Evolutionary conservation across 1,284 basidiomycete species (phyloP).

Genomic region (Omphalotus olearius): DNA sequence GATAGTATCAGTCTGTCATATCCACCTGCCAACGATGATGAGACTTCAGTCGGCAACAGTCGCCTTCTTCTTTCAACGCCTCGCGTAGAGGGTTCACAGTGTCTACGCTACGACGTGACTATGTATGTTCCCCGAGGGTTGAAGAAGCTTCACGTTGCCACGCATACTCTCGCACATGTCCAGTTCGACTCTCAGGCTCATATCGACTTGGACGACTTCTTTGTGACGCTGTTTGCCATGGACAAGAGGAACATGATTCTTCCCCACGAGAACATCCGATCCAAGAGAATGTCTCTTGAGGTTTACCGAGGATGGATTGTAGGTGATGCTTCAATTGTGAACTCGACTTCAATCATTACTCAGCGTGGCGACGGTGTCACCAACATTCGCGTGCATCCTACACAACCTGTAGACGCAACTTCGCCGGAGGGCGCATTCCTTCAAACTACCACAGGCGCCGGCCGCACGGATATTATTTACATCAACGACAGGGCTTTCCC

Average conservation of each 20-base stretch:
- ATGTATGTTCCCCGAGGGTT: slow-evolving; percentile 45
- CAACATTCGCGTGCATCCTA: slow-evolving; percentile 45
- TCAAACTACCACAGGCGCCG: slow-evolving; percentile 45
- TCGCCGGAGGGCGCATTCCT: slow-evolving; percentile 33
- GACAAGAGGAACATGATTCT: slow-evolving; percentile 41
- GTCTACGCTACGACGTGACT: slow-evolving; percentile 52
- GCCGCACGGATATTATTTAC: slow-evolving; percentile 47
- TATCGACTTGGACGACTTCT: slow-evolving; percentile 39
- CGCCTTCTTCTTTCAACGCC: slow-evolving; percentile 34
- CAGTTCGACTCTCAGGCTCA: slow-evolving; percentile 42
- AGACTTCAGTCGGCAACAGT: slow-evolving; percentile 24
- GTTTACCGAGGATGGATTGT: slow-evolving; percentile 54
- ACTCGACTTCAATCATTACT: slow-evolving; percentile 39
- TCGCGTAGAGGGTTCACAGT: slow-evolving; percentile 25
- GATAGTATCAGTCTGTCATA: slow-evolving; percentile 30
- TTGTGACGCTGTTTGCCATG: slow-evolving; percentile 36
- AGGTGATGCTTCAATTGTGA: slow-evolving; percentile 45
- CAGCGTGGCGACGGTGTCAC: slow-evolving; percentile 47
- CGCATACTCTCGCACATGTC: slow-evolving; percentile 41
- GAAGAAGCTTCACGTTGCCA: slow-evolving; percentile 39
- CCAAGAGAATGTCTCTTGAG: slow-evolving; percentile 37
- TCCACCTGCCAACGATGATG: slow-evolving; percentile 27
- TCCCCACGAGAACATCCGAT: slow-evolving; percentile 35
- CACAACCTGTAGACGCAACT: slow-evolving; percentile 25
- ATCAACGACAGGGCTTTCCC: slow-evolving; percentile 32